Evolutionary conservation across 768 basidiomycete genomes (phyloP), one percentile per base, ranked within the genome.

Genomic region (Hygrocybe punicea): DNA sequence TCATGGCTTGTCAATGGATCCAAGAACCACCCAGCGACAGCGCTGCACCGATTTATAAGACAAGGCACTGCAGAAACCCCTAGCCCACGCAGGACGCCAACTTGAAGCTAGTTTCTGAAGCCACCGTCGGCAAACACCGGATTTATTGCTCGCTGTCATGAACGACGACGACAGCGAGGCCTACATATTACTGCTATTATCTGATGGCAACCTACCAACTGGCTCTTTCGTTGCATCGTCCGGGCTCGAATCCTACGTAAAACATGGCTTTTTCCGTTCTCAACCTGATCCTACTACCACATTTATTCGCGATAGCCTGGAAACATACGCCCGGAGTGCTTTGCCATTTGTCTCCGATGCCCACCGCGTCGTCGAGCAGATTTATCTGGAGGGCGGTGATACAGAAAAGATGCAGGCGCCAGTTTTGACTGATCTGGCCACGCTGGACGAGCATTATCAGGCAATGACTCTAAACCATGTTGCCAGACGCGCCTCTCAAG

Each of bases 171-270:
- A 74, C 70, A 75, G 74, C 56, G 86, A 89, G 66, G 76, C 81
- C 0, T 91, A 89, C 69, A 72, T 93, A 29, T 77, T 93, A 16
- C 81, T 94, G 37, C 78, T 95, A 35, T 81, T 96, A 42, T 81
- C 91, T 0, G 93, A 96, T 75, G 90, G 91, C 59, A 98, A 96
- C 71, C 84, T 99, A 3, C 97, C 97, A 2, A 98, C 96, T 0
- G 97, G 97, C 35, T 89, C 96, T 1, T 99, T 99, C 70, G 91
- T 98, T 57, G 91, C 95, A 1, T 97, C 94, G 1, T 83, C 91
- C 2, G 96, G 96, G 1, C 81, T 98, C 58, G 96, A 99, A 66
- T 93, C 93, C 4, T 94, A 85, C 67, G 73, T 84, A 39, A 86
- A 89, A 24, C 97, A 99, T 68, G 97, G 93, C 0, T 89, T 95